Conservation (phyloP, 345 rosid species). For the Ailanthus altissimus region DNA sequence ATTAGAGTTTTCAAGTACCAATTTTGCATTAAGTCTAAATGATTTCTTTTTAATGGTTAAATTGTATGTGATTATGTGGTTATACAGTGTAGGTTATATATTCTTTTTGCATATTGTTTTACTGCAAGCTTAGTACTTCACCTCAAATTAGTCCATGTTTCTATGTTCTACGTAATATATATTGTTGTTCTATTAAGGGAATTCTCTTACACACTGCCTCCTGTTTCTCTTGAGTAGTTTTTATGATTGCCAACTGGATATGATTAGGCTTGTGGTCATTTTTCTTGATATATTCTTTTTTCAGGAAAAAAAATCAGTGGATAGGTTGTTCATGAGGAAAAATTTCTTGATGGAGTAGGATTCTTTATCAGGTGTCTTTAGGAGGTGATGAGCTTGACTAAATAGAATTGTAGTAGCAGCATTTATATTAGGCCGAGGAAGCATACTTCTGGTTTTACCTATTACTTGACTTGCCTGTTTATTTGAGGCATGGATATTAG, state of each 20-base stretch:
- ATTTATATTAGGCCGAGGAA: too few species aligned
- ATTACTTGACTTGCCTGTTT: neutral
- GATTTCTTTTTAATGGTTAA: neutral
- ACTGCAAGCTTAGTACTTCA: neutral
- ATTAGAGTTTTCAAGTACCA: neutral
- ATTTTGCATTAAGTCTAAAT: neutral
- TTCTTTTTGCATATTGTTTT: neutral
- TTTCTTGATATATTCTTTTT: neutral
- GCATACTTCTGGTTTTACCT: too few species aligned
- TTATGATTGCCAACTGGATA: neutral
- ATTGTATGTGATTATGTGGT: neutral
- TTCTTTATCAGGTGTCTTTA: neutral
- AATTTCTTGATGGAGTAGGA: neutral
- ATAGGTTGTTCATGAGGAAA: conserved; percentile 6
- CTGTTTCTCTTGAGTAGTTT: neutral
- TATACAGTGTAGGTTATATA: neutral
- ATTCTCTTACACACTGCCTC: neutral
- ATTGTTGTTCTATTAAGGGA: neutral
- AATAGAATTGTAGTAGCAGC: neutral
- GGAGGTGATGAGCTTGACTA: neutral
- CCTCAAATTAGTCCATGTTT: neutral
- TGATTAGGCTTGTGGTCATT: neutral
- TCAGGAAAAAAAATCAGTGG: neutral
- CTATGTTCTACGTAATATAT: too few species aligned
- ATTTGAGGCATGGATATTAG: neutral